Conservation (phyloP, 116 monocot species). For the Dioscorea cayenensis region DNA sequence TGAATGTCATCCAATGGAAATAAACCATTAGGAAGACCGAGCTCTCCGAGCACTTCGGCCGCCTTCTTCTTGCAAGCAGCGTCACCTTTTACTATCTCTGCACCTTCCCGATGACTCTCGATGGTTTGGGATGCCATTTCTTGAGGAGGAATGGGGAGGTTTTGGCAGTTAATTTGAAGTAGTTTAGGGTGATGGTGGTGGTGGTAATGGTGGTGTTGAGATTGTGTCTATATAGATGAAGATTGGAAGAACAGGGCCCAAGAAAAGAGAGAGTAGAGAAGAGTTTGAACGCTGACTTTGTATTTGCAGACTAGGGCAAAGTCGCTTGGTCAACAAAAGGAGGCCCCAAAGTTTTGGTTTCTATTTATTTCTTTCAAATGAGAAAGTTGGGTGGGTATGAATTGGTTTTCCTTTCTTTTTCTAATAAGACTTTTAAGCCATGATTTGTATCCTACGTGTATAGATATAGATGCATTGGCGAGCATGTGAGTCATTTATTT, state of each 20-base stretch:
- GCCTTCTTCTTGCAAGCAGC: constrained; percentile 21
- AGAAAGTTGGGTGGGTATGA: not conserved
- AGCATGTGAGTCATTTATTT: no score
- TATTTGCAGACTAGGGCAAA: not conserved
- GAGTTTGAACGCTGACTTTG: not conserved
- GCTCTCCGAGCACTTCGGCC: constrained; percentile 10
- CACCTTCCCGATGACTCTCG: constrained; percentile 12
- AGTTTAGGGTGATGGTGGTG: not conserved
- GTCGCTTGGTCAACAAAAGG: not conserved
- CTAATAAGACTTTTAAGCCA: no score
- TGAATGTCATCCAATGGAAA: constrained; percentile 31
- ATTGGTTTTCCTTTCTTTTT: not conserved
- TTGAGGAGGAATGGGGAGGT: not conserved
- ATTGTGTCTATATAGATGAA: not conserved
- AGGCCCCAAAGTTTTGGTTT: not conserved
- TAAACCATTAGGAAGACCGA: constrained; percentile 26
- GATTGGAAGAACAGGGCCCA: not conserved
- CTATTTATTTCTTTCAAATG: not conserved
- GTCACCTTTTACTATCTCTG: constrained; percentile 21
- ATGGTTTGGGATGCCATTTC: constrained; percentile 17
- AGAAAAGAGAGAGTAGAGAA: not conserved
- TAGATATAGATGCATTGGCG: no score
- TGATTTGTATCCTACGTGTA: no score
- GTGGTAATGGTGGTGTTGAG: not conserved
- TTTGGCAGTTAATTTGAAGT: not conserved